phyloP scores from a whole-genome alignment of 75 land plant genomes.

The Cunninghamia lanceolata region DNA sequence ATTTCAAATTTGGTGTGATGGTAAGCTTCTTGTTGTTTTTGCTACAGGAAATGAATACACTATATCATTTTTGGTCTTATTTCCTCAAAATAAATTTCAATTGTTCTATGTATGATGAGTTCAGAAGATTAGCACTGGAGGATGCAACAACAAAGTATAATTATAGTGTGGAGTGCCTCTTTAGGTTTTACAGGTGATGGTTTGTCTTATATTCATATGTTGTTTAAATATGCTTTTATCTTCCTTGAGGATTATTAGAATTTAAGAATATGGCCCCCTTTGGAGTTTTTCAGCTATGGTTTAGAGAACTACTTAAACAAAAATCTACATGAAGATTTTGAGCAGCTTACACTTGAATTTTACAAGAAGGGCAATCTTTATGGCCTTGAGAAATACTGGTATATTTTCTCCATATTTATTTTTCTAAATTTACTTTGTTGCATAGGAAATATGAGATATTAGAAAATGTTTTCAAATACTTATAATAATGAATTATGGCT shows the following conservation, averaged over 20 bases:
- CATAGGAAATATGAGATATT: neutral
- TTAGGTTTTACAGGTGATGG: slow-evolving; percentile 93
- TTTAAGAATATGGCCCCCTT: neutral
- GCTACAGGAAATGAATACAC: slow-evolving; percentile 94
- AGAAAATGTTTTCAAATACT: neutral
- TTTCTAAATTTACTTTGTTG: neutral
- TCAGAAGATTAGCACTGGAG: slow-evolving; percentile 78
- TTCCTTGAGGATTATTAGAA: too few species aligned
- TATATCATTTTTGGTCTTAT: slow-evolving; percentile 92
- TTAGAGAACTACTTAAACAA: slow-evolving; percentile 86
- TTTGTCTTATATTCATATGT: neutral
- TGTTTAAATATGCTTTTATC: too few species aligned
- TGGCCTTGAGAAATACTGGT: slow-evolving; percentile 98
- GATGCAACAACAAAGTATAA: too few species aligned
- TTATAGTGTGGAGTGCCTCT: too few species aligned
- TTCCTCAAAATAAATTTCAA: slow-evolving; percentile 76
- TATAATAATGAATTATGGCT: too few species aligned
- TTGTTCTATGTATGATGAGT: slow-evolving; percentile 83
- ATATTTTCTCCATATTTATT: too few species aligned
- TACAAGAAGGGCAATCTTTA: slow-evolving; percentile 87
- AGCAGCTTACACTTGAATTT: slow-evolving; percentile 71
- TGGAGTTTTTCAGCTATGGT: slow-evolving; percentile 73
- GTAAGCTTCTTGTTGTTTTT: neutral
- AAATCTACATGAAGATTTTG: too few species aligned
- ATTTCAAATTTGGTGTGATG: neutral